Evolutionary conservation across 1,284 basidiomycete genomes (phyloP), one percentile per base, ranked within the genome.

Genomic region (Puccinia triticina): DNA sequence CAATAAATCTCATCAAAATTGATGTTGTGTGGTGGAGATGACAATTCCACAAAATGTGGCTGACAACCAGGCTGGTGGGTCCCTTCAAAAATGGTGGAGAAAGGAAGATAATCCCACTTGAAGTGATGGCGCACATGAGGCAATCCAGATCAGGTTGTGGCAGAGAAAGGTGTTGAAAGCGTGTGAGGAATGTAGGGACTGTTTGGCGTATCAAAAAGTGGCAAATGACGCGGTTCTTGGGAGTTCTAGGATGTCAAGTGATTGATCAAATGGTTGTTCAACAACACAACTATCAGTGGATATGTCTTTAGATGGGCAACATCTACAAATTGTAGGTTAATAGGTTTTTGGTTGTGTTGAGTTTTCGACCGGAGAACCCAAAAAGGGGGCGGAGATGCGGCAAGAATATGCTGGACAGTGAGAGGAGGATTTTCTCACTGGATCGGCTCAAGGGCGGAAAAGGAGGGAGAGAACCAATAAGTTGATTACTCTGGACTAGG

Each of bases 81-180:
- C 3, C 73, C 73, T 37, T 75, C 73, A 50, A 21, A 14, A 8
- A 12, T 26, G 0, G 77, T 50, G 34, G 40, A n/a, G 11, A 50
- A 37, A 32, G 77, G 34, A 37, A 57, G 40, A 46, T 55, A 79
- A 50, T 79, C 77, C 64, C 77, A 79, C 55, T 79, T 79, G 40
- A 79, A 79, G 50, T 79, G 77, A 55, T 71, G 77, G 18, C 77
- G 77, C 53, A 71, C 66, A 34, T 79, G 72, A 4, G 77, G 77
- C 18, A 66, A 79, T 0, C 48, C 64, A 40, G 64, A n/a, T 10
- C 48, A 55, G 29, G 59, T 64, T 26, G 43, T 48, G 43, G 29
- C 21, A 7, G 59, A 66, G 40, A 67, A 21, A 50, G 59, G 59
- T 18, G 76, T 64, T 37, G 61, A 67, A 43, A 61, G 76, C n/a